These are phyloP conservation scores for Rhinocladiella similis DNA, from an alignment of 2,329 filamentous ascomycete species.

Conservation along the genomic window DNA sequence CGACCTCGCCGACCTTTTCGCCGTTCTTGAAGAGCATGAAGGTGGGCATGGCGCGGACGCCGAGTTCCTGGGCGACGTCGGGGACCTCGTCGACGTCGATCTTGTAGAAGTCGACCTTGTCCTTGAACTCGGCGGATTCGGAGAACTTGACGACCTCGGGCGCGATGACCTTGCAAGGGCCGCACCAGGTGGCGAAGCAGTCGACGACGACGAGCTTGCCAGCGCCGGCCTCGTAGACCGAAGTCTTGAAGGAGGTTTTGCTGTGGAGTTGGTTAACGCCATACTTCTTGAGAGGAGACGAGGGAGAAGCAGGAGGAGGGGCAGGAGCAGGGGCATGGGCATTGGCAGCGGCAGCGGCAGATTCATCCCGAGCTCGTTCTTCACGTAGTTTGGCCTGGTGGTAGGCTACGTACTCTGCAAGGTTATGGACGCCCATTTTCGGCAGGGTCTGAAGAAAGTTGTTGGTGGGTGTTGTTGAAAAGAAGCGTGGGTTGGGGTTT, in stretches of 20 bases:
- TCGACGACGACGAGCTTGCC: conserved; percentile 74
- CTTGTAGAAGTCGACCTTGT: conserved; percentile 75
- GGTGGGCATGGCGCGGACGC: conserved; percentile 88
- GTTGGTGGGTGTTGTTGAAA: conserved; percentile 35
- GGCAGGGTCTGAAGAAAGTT: conserved; percentile 44
- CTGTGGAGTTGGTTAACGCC: conserved; percentile 44
- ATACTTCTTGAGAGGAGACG: conserved; percentile 24
- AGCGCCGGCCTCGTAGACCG: conserved; percentile 47
- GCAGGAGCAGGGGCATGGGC: too few relatives aligned
- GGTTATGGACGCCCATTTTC: conserved; percentile 50
- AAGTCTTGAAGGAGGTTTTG: conserved; percentile 59
- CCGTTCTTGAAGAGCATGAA: conserved; percentile 83
- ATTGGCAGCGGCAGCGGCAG: too few relatives aligned
- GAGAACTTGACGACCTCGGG: conserved; percentile 60
- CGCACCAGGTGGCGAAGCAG: conserved; percentile 89
- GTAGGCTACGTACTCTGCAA: conserved; percentile 34
- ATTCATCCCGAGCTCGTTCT: conserved; percentile 20
- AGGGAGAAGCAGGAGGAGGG: too few relatives aligned
- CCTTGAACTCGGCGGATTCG: conserved; percentile 60
- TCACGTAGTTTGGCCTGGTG: conserved; percentile 31
- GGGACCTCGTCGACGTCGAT: conserved; percentile 83
- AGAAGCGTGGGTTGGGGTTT: conserved; percentile 25
- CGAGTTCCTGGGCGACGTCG: conserved; percentile 73
- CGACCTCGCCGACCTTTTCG: conserved; percentile 68
- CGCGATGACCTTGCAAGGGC: conserved; percentile 88